Base-by-base conservation (phyloP, 1,139 yeast genomes). In the Casaregolazyma lundiana region DNA sequence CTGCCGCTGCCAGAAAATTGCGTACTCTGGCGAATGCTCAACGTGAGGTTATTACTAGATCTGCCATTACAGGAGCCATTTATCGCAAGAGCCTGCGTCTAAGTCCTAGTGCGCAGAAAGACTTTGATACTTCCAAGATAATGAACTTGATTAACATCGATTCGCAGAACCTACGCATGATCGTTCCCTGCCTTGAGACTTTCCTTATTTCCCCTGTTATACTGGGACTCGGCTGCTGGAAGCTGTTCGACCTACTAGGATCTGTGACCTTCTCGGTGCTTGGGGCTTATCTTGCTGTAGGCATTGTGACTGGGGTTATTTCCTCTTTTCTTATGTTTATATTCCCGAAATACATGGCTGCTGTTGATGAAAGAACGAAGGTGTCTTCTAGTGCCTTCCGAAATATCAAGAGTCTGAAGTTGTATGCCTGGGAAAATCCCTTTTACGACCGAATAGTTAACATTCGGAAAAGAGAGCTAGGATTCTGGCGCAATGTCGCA, bases 61-160 rank as follows among this genome's bases (percentile, higher is more conserved):
- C 32, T 11, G 32, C 32, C 13, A 11, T 26, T n/a, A 26, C 32
- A 26, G 32, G 32, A 26, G 13, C 15, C 32, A 26, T 90, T 47
- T 90, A 89, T 64, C 74, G 81, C 58, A 92, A 92, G 64, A 75
- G 97, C 0, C 68, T 92, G 53, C 77, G 76, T 4, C 72, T 92
- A 50, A 85, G 96, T 1, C 84, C 81, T 57, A 95, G 87, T 57
- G 81, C 94, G 1, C 81, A 86, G 46, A 83, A 79, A 51, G 73
- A 77, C 46, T 79, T 86, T 43, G 79, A 86, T 24, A 86, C 96
- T 6, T 97, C 97, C 60, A 97, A 90, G 63, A 88, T 92, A 60
- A 97, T 92, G 51, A 92, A 90, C 61, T 73, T 90, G 36, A 56
- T 62, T 62, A 53, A 63, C 3, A 61, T 62, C 39, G 98, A 92